Evolutionary conservation across 108 stramenopile genomes (phyloP).

Genomic region (Hondaea fermentalgiana): DNA sequence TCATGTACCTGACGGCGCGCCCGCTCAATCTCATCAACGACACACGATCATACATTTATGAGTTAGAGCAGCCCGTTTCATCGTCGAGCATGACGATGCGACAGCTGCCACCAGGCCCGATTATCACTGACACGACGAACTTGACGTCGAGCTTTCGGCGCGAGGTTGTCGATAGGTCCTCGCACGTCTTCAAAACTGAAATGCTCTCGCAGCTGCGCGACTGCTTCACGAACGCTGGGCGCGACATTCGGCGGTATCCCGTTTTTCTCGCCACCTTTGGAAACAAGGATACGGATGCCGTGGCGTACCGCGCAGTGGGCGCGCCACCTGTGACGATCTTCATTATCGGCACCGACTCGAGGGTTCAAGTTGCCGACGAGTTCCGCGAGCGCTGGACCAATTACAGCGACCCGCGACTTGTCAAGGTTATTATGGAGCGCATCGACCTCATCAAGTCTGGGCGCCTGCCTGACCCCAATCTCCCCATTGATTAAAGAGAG

Average conservation of each 20-base stretch:
- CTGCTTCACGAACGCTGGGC: background rate
- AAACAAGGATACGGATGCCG: background rate
- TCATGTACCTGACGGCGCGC: background rate
- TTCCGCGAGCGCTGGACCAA: background rate
- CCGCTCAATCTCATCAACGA: constrained; percentile 1
- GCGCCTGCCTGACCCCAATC: background rate
- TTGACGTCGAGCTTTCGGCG: background rate
- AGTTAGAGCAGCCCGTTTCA: background rate
- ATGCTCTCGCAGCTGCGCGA: background rate
- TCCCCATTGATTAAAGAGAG: background rate
- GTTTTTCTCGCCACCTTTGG: constrained; percentile 2
- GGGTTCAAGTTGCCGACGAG: background rate
- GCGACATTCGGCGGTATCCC: background rate
- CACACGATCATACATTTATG: background rate
- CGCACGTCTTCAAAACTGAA: background rate
- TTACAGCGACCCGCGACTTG: background rate
- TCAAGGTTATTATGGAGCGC: background rate
- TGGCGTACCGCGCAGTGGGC: background rate
- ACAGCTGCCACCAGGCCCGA: background rate
- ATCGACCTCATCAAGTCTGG: background rate
- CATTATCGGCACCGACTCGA: background rate
- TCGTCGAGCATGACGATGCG: background rate
- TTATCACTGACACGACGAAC: background rate
- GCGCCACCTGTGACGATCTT: background rate
- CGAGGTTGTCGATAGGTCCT: background rate